Percentiles rank a stretch among this genome's conserved stretches.
These are phyloP conservation scores for Alternaria longipes DNA, from an alignment of 2,329 filamentous ascomycete species.

Conservation along the genomic window DNA sequence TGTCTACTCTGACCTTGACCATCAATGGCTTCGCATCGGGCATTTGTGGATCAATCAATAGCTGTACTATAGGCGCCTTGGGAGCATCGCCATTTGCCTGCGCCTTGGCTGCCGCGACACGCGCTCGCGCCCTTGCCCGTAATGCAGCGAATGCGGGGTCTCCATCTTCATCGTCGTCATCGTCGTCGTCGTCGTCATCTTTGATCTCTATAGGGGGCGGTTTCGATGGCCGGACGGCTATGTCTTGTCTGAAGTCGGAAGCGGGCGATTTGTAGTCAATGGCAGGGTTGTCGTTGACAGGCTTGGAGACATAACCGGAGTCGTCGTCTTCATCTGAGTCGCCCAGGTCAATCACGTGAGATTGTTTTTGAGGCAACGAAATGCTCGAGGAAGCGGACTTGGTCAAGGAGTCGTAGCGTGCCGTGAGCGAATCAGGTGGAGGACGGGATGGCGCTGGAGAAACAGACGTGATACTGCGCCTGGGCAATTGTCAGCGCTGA, in stretches of 20 bases:
- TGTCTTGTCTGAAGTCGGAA: conserved; percentile 5
- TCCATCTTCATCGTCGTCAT: conserved; percentile 27
- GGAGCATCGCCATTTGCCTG: conserved; percentile 14
- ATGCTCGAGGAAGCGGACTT: conserved; percentile 24
- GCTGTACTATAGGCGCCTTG: conserved; percentile 58
- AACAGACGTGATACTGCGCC: conserved; percentile 38
- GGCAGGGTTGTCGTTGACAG: background rate
- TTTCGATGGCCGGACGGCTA: conserved; percentile 17
- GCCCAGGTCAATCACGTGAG: conserved; percentile 38
- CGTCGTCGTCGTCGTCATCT: conserved; percentile 35
- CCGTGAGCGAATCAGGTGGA: conserved; percentile 34
- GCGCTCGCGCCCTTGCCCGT: conserved; percentile 36
- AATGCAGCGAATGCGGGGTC: conserved; percentile 38
- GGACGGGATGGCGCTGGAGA: conserved; percentile 28
- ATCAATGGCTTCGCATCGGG: conserved; percentile 67
- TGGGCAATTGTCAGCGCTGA: conserved; percentile 16
- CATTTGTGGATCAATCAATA: conserved; percentile 75
- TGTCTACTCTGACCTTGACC: conserved; percentile 72
- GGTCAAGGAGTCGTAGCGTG: conserved; percentile 43
- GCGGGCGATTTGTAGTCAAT: background rate
- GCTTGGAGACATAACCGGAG: conserved; percentile 16
- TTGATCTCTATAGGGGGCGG: conserved; percentile 12
- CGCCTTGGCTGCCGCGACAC: conserved; percentile 30
- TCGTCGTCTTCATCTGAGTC: conserved; percentile 35
- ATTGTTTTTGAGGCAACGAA: conserved; percentile 14